Base-by-base conservation (phyloP, 176 grass and related monocot genomes). In the Puya raimondii region DNA sequence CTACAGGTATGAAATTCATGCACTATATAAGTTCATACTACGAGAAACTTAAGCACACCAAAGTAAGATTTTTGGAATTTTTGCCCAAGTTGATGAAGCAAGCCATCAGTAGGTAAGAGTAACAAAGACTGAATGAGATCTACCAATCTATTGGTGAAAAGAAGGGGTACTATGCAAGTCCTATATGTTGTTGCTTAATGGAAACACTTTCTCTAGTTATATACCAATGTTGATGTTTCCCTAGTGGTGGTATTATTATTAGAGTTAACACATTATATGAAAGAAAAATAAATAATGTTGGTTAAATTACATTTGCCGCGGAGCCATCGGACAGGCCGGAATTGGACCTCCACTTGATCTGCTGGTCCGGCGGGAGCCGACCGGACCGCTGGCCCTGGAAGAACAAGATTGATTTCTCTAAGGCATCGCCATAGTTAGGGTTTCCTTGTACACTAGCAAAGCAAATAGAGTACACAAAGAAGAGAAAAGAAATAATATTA, bases 361-460 rank as follows among this genome's bases (percentile, higher is more conserved):
- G 72, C 66, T 96, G 85, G 71, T 89, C 80, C 20, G 75, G 15
- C 11, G 88, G 85, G 7, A 91, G 92, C n/a, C 70, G 68, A 17
- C 92, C 92, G 13, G 92, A 96, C 74, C 92, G 72, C 74, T 96
- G 92, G 2, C 92, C 85, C 73, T 89, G 83, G 82, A 96, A 96
- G 82, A 87, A 91, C 64, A 96, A 72, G 68, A 96, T 80, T 5
- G 92, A 86, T 50, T 89, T 96, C 20, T 61, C 73, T 47, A 96
- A 85, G 10, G 92, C 92, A 77, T 96, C 88, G 13, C 52, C 72
- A 57, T 96, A 96, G 47, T 89, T 78, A 0, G 81, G 85, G 54
- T 85, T 74, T 26, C 66, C 72, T 12, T 15, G 1, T 16, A 27
- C 78, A 56, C 13, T 56, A 3, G 53, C 53, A n/a, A 70, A 18